Percentiles rank a stretch among this genome's conserved stretches.
phyloP scores from a whole-genome alignment of 169 alveolate genomes.

The Cryptosporidium meleagridis region DNA sequence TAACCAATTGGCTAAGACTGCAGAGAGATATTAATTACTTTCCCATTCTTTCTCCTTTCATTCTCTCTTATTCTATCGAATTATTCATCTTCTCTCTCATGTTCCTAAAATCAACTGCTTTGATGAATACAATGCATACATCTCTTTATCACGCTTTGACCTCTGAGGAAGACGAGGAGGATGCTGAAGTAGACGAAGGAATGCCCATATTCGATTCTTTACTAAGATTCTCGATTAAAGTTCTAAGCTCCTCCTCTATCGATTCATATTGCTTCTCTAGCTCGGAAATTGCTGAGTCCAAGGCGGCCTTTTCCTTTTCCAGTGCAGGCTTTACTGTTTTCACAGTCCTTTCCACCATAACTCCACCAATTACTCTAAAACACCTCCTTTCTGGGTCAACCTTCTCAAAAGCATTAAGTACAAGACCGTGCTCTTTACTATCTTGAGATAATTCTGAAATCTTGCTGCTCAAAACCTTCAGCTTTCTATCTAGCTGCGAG shows the following conservation, averaged over 20 bases:
- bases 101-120: not conserved
- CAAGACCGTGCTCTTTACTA: constrained; percentile 87
- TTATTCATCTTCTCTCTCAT: not conserved
- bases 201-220: not conserved
- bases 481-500: constrained; percentile 79
- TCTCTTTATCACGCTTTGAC: not conserved
- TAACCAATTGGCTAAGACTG: not conserved
- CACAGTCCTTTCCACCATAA: constrained; percentile 90
- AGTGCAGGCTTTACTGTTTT: constrained; percentile 89
- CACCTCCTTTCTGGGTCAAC: constrained; percentile 88
- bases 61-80: not conserved
- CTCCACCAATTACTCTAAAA: constrained; percentile 90
- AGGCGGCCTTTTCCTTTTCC: constrained; percentile 80
- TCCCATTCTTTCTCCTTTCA: not conserved
- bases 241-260: constrained; percentile 46
- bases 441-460: constrained; percentile 87
- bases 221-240: constrained; percentile 12
- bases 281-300: constrained; percentile 54
- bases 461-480: constrained; percentile 77
- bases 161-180: constrained; percentile 21
- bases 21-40: constrained; percentile 6
- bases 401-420: constrained; percentile 85
- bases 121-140: not conserved
- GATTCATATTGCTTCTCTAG: constrained; percentile 70
- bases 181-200: not conserved